These are phyloP conservation scores for Blepharisma stoltei DNA, from an alignment of 73 alveolate species.

Conservation along the genomic window DNA sequence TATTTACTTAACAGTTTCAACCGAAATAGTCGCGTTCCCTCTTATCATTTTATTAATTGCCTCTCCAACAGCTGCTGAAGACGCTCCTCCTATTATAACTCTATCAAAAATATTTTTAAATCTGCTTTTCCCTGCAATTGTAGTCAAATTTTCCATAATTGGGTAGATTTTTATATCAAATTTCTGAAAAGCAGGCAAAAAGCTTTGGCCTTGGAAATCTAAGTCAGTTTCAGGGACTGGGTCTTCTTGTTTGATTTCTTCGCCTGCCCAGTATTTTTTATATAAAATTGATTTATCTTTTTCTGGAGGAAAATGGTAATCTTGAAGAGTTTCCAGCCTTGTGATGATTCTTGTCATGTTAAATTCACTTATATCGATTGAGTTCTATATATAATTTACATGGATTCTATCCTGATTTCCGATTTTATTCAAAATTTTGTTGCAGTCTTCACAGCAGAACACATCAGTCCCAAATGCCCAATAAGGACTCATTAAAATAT, in stretches of 20 bases:
- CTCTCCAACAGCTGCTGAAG: background rate
- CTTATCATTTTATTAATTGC: background rate
- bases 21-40: background rate
- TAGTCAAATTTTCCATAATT: background rate
- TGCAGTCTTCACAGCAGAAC: conserved; percentile 17
- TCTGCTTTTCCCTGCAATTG: background rate
- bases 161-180: conserved; percentile 1
- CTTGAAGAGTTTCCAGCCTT: background rate
- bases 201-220: background rate
- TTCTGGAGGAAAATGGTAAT: conserved; percentile 32
- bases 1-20: background rate
- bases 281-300: conserved; percentile 25
- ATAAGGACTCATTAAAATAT: conserved; percentile 91
- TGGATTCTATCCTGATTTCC: conserved; percentile 11
- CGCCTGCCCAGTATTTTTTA: background rate
- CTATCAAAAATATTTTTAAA: background rate
- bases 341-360: conserved; percentile 7
- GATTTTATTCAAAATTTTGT: conserved; percentile 2
- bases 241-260: conserved; percentile 7
- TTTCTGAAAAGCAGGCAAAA: conserved; percentile 1
- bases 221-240: background rate
- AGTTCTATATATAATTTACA: background rate
- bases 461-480: conserved; percentile 84
- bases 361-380: background rate
- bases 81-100: conserved; percentile 8